Base-by-base conservation (phyloP, 2,329 filamentous ascomycete species). In the Hypoxylon sp. region DNA sequence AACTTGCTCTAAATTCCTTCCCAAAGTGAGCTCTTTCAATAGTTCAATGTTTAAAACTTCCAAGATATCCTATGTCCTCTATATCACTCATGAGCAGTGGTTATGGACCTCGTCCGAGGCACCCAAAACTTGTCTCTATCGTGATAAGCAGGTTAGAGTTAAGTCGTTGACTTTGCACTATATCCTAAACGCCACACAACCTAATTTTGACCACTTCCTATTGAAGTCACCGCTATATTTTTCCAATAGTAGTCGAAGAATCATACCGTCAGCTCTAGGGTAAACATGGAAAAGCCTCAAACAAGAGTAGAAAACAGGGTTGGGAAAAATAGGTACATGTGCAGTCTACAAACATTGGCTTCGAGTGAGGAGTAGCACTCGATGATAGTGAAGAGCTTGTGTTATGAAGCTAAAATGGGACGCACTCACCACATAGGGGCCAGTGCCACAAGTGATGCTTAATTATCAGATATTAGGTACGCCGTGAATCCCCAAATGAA, bases 341-440 rank as follows among this genome's bases (percentile, higher is more conserved):
- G 11, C 7, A 22, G 8, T 22, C 1, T 22, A 3, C 2, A 20
- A 20, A 11, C 20, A 20, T 20, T 6, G 2, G 13, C 17, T 44
- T 10, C 2, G 40, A 44, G 17, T 7, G 10, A 22, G 17, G n/a
- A 44, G 20, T 20, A 14, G n/a, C 37, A 17, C n/a, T 42, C 37
- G n/a, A 42, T 5, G 2, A 42, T 42, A 42, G 37, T 42, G 40
- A 44, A 7, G n/a, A 42, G 42, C 53, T 31, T 14, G 25, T 20
- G 37, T 8, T 25, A 42, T 13, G 8, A 30, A 44, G 46, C 13
- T 51, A n/a, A 51, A 51, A 60, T 46, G 22, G n/a, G 22, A 54
- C 48, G 49, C 48, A 61, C 49, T 61, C 49, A 37, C 48, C 58
- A 42, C 49, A 53, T 54, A 61, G 27, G 27, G 49, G 58, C 27